A percentile compares a stretch with the other conserved stretches of the same genome.
phyloP scores from a whole-genome alignment of 2,329 filamentous ascomycete species.

The Diaporthe ilicicola region DNA sequence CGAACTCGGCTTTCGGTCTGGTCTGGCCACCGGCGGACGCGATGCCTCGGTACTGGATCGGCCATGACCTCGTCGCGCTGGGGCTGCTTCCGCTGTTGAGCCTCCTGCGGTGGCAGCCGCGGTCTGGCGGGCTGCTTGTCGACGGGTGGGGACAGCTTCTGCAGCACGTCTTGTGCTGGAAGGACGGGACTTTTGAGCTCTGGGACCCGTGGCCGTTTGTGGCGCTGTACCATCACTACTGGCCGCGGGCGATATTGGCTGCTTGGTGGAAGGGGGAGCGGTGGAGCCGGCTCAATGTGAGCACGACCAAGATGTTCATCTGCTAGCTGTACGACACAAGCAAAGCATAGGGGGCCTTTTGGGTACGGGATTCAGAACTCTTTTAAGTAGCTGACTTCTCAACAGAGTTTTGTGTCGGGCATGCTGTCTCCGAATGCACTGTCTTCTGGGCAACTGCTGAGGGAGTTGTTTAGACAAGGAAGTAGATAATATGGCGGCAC shows the following conservation, averaged over 20 bases:
- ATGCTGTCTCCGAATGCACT: too few species aligned
- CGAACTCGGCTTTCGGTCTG: background rate
- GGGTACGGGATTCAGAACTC: background rate
- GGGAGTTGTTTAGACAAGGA: too few species aligned
- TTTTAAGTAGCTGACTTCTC: background rate
- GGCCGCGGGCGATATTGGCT: slow-evolving; percentile 59
- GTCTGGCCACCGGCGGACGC: slow-evolving; percentile 36
- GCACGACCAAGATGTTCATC: slow-evolving; percentile 53
- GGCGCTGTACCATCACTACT: slow-evolving; percentile 65
- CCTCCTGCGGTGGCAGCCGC: slow-evolving; percentile 38
- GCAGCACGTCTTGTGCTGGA: slow-evolving; percentile 56
- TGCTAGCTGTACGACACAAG: background rate
- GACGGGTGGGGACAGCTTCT: slow-evolving; percentile 42
- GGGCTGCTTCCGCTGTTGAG: slow-evolving; percentile 56
- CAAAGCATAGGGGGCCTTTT: too few species aligned
- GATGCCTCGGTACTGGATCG: slow-evolving; percentile 67
- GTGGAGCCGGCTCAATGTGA: slow-evolving; percentile 75
- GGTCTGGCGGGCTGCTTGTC: slow-evolving; percentile 35
- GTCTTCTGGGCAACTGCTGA: too few species aligned
- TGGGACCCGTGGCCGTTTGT: slow-evolving; percentile 67
- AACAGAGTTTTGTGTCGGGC: background rate
- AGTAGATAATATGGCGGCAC: too few species aligned
- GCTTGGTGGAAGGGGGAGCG: slow-evolving; percentile 53
- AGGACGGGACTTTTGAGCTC: slow-evolving; percentile 60
- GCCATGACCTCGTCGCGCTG: slow-evolving; percentile 67